A percentile compares a stretch with the other conserved stretches of the same genome.
Evolutionary conservation across 306 rosid species (phyloP).

Genomic region (Dicorynia guianensis): DNA sequence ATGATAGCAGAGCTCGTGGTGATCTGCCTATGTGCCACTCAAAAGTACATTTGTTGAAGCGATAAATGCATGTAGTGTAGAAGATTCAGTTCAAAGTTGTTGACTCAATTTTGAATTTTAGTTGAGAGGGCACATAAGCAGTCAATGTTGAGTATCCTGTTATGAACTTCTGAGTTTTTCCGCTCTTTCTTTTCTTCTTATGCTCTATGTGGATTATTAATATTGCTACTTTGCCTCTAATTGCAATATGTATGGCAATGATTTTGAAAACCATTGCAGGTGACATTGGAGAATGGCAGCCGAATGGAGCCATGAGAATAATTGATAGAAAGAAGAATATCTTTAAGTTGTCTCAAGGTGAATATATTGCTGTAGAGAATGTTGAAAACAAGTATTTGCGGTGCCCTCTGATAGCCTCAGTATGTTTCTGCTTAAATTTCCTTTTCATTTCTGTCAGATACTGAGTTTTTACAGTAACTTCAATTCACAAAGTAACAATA

Average conservation of each 20-base stretch:
- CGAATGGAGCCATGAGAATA: slow-evolving; percentile 86
- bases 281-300: slow-evolving; percentile 97
- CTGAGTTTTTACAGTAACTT: slow-evolving; percentile 9
- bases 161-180: slow-evolving; percentile 18
- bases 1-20: neutral
- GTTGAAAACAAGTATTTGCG: slow-evolving; percentile 47
- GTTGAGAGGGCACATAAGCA: slow-evolving; percentile 1
- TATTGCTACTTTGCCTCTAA: slow-evolving; percentile 10
- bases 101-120: neutral
- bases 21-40: neutral
- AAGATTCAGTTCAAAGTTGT: neutral
- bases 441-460: slow-evolving; percentile 11
- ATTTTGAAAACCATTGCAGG: slow-evolving; percentile 59
- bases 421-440: slow-evolving; percentile 48
- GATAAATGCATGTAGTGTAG: neutral
- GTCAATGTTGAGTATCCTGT: slow-evolving; percentile 10
- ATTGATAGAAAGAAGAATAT: slow-evolving; percentile 91
- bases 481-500: neutral
- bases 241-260: slow-evolving; percentile 18
- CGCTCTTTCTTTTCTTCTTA: neutral
- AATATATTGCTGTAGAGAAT: slow-evolving; percentile 67
- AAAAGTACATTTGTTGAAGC: neutral
- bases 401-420: slow-evolving; percentile 83
- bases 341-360: slow-evolving; percentile 94
- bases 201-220: neutral